These are phyloP conservation scores for Arthrobotrys pseudoclavata DNA, from an alignment of 2,329 filamentous ascomycete species.

Conservation along the genomic window DNA sequence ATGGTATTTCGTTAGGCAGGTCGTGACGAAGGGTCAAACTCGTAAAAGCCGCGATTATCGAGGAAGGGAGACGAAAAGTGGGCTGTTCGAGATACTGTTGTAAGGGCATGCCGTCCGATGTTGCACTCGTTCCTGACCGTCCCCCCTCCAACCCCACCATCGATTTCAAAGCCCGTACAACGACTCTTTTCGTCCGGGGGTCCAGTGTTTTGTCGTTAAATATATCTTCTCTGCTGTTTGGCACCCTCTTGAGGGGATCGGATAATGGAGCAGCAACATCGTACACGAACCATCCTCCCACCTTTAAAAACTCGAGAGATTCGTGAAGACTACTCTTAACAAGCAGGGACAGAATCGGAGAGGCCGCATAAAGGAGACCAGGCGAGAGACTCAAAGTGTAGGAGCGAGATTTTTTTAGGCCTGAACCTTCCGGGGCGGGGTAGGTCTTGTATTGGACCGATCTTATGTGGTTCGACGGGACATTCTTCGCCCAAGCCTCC, in stretches of 20 bases:
- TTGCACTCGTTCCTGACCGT: slow-evolving; percentile 76
- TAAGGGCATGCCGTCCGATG: slow-evolving; percentile 72
- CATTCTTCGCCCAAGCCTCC: slow-evolving; percentile 52
- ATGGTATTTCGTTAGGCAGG: slow-evolving; percentile 65
- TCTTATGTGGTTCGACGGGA: not conserved
- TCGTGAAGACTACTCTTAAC: slow-evolving; percentile 90
- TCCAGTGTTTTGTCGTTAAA: slow-evolving; percentile 83
- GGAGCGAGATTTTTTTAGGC: slow-evolving; percentile 76
- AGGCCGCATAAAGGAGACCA: slow-evolving; percentile 86
- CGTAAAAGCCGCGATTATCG: slow-evolving; percentile 75
- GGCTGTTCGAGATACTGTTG: slow-evolving; percentile 68
- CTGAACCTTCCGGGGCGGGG: slow-evolving; percentile 58
- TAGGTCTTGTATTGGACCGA: slow-evolving; percentile 29
- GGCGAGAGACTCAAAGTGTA: slow-evolving; percentile 89
- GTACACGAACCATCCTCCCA: slow-evolving; percentile 91
- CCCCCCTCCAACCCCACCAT: slow-evolving; percentile 75
- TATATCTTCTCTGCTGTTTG: slow-evolving; percentile 90
- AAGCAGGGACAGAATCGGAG: slow-evolving; percentile 80
- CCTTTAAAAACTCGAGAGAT: slow-evolving; percentile 92
- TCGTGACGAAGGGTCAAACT: slow-evolving; percentile 82
- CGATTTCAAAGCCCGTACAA: slow-evolving; percentile 96
- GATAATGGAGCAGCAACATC: slow-evolving; percentile 62
- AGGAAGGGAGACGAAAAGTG: slow-evolving; percentile 77
- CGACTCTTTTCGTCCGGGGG: slow-evolving; percentile 81
- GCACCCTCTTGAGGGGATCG: slow-evolving; percentile 76